Evolutionary conservation across 768 basidiomycete species (phyloP), one percentile per base, ranked within the genome.

Genomic region (Panellus pusillus): DNA sequence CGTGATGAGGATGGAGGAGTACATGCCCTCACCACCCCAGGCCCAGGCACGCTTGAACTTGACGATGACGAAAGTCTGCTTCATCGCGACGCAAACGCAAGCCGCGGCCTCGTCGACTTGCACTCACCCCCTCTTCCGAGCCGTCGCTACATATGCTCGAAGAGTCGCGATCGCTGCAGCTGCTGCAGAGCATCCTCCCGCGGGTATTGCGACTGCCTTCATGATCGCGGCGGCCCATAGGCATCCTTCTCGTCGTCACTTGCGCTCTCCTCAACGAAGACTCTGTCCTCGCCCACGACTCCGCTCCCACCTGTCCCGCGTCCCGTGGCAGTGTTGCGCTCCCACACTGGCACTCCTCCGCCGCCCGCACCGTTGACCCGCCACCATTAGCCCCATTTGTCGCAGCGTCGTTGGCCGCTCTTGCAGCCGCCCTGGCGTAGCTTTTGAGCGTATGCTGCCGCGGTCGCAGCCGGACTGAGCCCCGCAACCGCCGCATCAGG

Each of bases 361-460:
- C 67, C 74, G n/a, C n/a, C n/a, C n/a, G n/a, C n/a, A n/a, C n/a
- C n/a, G 19, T 81, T 88, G 17, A 84, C 78, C 14, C 79, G 29
- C 71, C 72, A 28, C 66, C 72, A 50, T 71, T 72, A n/a, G 41
- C 52, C 20, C 61, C 65, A 37, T 68, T 68, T 14, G 55, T 57
- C 42, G 51, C 47, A n/a, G 58, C 64, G 9, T 55, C 62, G 8
- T 29, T 75, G 14, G 76, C 78, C 3, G 75, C 77, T 43, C 74
- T 72, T 4, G 81, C 81, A 57, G 82, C 83, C 47, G 76, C 82
- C 63, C 71, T 78, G 9, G 89, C 89, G 60, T 90, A 91, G 50
- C 80, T 90, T 75, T 88, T 91, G 55, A 97, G 81, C 5, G 94
- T 97, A 69, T 96, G 93, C 67, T 94, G 91, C 38, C 94, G 68